Base-by-base conservation (phyloP, 768 basidiomycete species). In the Candolleomyces eurysporus region DNA sequence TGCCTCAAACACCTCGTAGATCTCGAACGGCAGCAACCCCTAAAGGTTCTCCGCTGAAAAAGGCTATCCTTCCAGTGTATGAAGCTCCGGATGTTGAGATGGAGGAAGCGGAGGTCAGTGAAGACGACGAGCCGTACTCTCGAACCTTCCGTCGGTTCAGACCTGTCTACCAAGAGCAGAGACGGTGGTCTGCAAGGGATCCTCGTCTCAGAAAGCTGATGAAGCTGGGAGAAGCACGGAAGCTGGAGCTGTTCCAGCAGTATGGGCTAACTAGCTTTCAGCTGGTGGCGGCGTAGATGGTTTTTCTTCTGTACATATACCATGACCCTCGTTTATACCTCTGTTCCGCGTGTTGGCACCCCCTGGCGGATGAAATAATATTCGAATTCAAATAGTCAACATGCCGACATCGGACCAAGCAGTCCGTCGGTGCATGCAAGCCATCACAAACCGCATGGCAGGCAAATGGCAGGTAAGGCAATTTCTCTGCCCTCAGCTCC, bases 201-300 rank as follows among this genome's bases (percentile, higher is more conserved):
- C 63, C 56, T 13, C 63, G 59, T 5, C 43, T 64, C 19, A 48
- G 45, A 36, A 54, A 60, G 22, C 62, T 73, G 61, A 76, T 75
- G 58, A 76, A 76, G 9, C 60, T 68, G 32, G 59, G 51, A 3
- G 72, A 71, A 60, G 73, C 76, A 53, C 77, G 77, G 5, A 67
- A 63, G 17, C 67, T 68, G 61, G 67, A 50, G 43, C 43, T 40
- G 6, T 43, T 61, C 26, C 22, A 57, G 48, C 31, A 39, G 11
- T 48, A 57, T 39, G 61, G 61, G 14, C 26, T 26, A 26, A 30
- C 56, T 50, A 54, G 54, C 40, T 61, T 61, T 42, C n/a, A 57
- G 39, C 32, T 10, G 5, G 32, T 39, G 1, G 26, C 9, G 17
- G 52, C 32, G 31, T 36, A 30, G 17, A 46, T 26, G 11, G 11